A percentile compares a stretch with the other conserved stretches of the same genome.
Conservation (phyloP, 495 filamentous ascomycete species). For the Amphirosellinia nigrospora region DNA sequence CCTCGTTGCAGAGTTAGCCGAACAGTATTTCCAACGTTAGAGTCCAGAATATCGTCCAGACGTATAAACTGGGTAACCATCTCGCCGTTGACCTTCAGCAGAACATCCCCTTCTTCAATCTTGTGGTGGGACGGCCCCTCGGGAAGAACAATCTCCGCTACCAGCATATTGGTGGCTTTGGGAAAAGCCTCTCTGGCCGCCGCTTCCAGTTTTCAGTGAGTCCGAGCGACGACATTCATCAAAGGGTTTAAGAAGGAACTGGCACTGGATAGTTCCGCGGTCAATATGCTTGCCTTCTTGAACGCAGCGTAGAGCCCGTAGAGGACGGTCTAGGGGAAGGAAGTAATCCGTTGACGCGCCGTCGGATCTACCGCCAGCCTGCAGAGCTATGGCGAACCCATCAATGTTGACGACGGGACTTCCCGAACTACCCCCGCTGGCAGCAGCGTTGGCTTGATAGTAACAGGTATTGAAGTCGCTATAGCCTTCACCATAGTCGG, state of each 20-base stretch:
- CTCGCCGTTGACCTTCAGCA: constrained; percentile 92
- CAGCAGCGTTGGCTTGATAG: constrained; percentile 96
- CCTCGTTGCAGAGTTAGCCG: constrained; percentile 83
- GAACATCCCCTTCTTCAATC: constrained; percentile 93
- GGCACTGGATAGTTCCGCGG: constrained; percentile 95
- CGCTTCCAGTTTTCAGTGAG: constrained; percentile 84
- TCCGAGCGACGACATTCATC: constrained; percentile 95
- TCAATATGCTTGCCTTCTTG: constrained; percentile 74
- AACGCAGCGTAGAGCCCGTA: constrained; percentile 85
- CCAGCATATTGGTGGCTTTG: constrained; percentile 94
- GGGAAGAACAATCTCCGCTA: constrained; percentile 92
- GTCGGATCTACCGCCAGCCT: constrained; percentile 92
- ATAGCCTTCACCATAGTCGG: constrained; percentile 97
- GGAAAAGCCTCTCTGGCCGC: constrained; percentile 81
- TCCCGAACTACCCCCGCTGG: constrained; percentile 94
- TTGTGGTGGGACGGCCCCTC: constrained; percentile 85
- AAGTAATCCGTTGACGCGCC: constrained; percentile 98
- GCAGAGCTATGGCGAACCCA: constrained; percentile 88
- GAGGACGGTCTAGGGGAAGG: constrained; percentile 86
- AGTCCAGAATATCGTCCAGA: constrained; percentile 93
- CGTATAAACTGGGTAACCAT: constrained; percentile 91
- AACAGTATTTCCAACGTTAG: constrained; percentile 77
- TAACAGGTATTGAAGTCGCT: constrained; percentile 99
- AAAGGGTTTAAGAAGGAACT: constrained; percentile 96
- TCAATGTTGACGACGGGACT: constrained; percentile 97